Evolutionary conservation across 495 filamentous ascomycete genomes (phyloP), one percentile per base, ranked within the genome.

Genomic region (Daldinia concentrica): DNA sequence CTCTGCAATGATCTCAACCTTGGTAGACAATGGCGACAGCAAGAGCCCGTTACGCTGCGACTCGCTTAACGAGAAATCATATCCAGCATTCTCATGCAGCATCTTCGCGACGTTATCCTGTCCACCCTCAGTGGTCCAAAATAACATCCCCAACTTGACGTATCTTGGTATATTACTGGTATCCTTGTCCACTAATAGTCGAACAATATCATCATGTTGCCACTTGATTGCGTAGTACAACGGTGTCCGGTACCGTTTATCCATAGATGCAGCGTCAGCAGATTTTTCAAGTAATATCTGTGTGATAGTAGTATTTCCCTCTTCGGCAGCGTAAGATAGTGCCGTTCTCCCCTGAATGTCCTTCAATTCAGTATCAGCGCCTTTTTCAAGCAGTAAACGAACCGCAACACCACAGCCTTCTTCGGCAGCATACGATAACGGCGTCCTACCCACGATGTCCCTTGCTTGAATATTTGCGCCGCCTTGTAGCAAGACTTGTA

Each of bases 201-300:
- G 14, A 15, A 41, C 14, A 41, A 15, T n/a, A 15, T 15, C 5
- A n/a, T 15, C 5, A n/a, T n/a, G 37, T 15, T n/a, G 37, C 37
- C 37, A 41, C 37, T 41, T 41, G 37, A 41, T n/a, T n/a, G 37
- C 37, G n/a, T 41, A 41, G 14, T 41, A 41, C n/a, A 41, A 15
- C 2, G 37, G 37, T 5, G 0, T 5, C 5, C 37, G 37, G 12
- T 41, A 0, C 14, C 14, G 14, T 15, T n/a, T 41, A 41, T 41
- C 14, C 14, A 5, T n/a, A 12, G 37, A 41, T 41, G 14, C 14
- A 15, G n/a, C 45, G 82, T 67, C 86, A 84, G 81, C 88, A 88
- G 14, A 3, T 5, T n/a, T 1, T 15, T 51, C 24, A 24, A 51
- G 45, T 6, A 51, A 6, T 9, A 51, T 24, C 9, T 9, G 6